phyloP scores from a whole-genome alignment of 345 rosid genomes.

The Bruguiera sexangula region DNA sequence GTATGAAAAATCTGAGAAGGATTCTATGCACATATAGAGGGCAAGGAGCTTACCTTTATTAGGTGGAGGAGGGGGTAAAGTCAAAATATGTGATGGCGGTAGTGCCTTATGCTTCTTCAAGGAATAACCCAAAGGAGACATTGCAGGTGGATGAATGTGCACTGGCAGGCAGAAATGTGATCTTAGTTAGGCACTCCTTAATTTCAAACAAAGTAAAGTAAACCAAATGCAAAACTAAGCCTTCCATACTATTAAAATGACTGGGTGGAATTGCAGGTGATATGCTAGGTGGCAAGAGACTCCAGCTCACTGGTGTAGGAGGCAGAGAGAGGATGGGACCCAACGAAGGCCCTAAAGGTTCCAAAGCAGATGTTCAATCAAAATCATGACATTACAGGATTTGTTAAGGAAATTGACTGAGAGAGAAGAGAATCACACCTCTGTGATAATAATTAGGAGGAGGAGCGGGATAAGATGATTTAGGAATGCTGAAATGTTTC shows the following conservation, averaged over 20 bases:
- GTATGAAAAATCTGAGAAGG: slow-evolving; percentile 3
- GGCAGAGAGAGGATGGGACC: slow-evolving; percentile 32
- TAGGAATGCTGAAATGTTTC: slow-evolving; percentile 24
- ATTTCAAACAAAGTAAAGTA: slow-evolving; percentile 10
- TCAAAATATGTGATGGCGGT: slow-evolving; percentile 37
- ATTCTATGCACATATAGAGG: neutral
- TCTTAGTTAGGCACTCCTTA: slow-evolving; percentile 7
- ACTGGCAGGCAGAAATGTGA: slow-evolving; percentile 25
- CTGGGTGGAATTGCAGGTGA: slow-evolving; percentile 21
- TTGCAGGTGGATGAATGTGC: slow-evolving; percentile 37
- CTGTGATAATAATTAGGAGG: slow-evolving; percentile 17
- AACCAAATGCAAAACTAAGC: slow-evolving; percentile 7
- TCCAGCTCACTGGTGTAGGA: slow-evolving; percentile 27
- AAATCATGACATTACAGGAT: no score
- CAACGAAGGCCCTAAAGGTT: slow-evolving; percentile 31
- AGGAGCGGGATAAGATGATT: slow-evolving; percentile 27
- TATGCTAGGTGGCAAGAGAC: slow-evolving; percentile 34
- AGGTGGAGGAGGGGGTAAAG: slow-evolving; percentile 68
- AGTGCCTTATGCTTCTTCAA: slow-evolving; percentile 41
- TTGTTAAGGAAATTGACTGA: no score
- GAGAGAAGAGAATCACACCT: slow-evolving; percentile 26
- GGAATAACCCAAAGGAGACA: slow-evolving; percentile 39
- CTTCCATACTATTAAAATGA: slow-evolving; percentile 33
- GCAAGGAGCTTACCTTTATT: slow-evolving; percentile 38
- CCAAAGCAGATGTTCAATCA: neutral